phyloP scores from a whole-genome alignment of 176 grass and related monocot genomes.

The Ampelocalamus luodianensis region DNA sequence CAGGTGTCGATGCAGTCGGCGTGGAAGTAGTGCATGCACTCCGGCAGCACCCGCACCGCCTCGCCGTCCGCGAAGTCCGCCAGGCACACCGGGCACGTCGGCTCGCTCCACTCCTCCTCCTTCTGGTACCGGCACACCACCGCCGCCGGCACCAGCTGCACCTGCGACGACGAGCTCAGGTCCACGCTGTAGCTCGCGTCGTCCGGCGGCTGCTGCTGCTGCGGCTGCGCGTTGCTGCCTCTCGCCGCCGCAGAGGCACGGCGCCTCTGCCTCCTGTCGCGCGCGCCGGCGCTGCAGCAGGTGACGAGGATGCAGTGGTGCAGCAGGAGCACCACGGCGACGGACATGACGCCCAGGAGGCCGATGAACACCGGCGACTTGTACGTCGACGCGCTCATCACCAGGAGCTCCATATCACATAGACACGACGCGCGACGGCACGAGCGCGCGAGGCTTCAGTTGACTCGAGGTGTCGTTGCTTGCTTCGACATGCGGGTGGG shows the following conservation, averaged over 20 bases:
- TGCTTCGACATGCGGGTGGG: too few species aligned
- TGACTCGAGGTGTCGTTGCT: not conserved
- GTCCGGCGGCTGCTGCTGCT: not conserved
- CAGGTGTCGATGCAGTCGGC: conserved; percentile 54
- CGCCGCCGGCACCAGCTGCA: conserved; percentile 25
- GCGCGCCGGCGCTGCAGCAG: conserved; percentile 28
- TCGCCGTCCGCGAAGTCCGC: conserved; percentile 59
- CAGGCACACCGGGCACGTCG: conserved; percentile 57
- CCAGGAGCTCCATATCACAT: not conserved
- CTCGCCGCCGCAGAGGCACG: not conserved
- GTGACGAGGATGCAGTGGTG: conserved; percentile 48
- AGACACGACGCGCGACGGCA: not conserved
- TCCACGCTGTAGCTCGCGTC: not conserved
- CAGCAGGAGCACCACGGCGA: conserved; percentile 23
- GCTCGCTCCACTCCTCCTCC: conserved; percentile 29
- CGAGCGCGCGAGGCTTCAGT: not conserved
- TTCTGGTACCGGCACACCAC: conserved; percentile 44
- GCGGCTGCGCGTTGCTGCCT: too few species aligned
- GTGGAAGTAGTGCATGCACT: conserved; percentile 67
- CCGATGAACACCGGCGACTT: conserved; percentile 52
- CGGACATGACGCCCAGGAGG: conserved; percentile 38
- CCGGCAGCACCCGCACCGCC: conserved; percentile 43
- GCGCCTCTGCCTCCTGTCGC: not conserved
- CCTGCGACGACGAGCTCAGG: conserved; percentile 38
- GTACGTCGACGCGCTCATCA: not conserved